Evolutionary conservation across 345 rosid species (phyloP), one percentile per base, ranked within the genome.

Genomic region (Psidium friedrichsthalianum): DNA sequence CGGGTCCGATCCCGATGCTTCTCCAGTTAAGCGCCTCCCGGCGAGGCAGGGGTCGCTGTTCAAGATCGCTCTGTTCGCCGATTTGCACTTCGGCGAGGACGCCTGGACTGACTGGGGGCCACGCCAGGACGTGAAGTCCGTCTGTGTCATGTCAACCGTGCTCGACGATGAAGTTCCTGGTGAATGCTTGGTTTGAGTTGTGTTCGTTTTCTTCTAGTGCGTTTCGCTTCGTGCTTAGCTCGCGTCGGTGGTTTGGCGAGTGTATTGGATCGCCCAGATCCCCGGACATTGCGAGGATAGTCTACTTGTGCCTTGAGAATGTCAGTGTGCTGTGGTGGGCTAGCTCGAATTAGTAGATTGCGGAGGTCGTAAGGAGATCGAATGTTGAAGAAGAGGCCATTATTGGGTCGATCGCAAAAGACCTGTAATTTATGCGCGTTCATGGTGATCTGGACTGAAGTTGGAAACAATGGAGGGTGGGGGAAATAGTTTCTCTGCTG

Each of bases 81-180:
- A 95, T 89, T 89, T 95, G 82, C 98, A 95, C 85, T 95, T 95
- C 78, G 98, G 98, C 8, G 96, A 95, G 93, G 64, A 90, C 82
- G 89, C 95, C 6, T 94, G 95, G 98, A 93, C 96, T 4, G 93
- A 91, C 1, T 94, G 98, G 96, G 98, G 95, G 10, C 98, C 95
- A 5, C 86, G 82, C 49, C 98, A 94, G 82, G 98, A 95, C 51
- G 80, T 85, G 11, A 92, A 93, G 83, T 94, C 95, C 52, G 51
- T 92, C 51, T 61, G 82, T 21, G 94, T 93, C 83, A 94, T 95
- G 96, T 94, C 95, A 78, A 7, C 89, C 78, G 93, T 93, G 54
- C 95, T 94, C 58, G 93, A 94, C 80, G 32, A 69, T 80, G 96
- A 94, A 89, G 52, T 89, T 58, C 98, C 96, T 83, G 96, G 98